These are phyloP conservation scores for Lophium mytilinum DNA, from an alignment of 495 filamentous ascomycete genomes.

Conservation along the genomic window DNA sequence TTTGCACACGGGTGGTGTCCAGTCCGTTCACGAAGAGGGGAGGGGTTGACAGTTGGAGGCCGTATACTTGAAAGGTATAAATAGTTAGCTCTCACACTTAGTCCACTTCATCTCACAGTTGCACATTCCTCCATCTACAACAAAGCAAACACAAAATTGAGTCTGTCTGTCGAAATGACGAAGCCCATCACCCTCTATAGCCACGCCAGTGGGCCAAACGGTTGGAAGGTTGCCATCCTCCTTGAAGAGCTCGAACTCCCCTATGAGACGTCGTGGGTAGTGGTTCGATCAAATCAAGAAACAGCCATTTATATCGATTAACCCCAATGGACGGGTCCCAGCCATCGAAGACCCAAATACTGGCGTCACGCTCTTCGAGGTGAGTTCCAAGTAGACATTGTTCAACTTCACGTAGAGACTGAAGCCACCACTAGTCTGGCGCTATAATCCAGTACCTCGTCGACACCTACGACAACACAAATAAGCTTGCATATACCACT, in stretches of 20 bases:
- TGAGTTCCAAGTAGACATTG: neutral
- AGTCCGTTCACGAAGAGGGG: too few relatives aligned
- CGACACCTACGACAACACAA: slow-evolving; percentile 30
- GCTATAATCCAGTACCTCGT: slow-evolving; percentile 32
- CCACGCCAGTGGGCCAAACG: neutral
- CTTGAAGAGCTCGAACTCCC: slow-evolving; percentile 8
- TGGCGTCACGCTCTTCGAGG: slow-evolving; percentile 13
- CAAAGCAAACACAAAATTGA: too few relatives aligned
- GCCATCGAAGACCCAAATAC: slow-evolving; percentile 19
- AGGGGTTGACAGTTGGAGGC: too few relatives aligned
- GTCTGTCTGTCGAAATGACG: neutral
- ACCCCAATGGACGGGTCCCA: neutral
- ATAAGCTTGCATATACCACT: slow-evolving; percentile 21
- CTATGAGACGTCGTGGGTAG: neutral
- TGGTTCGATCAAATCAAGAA: too few relatives aligned
- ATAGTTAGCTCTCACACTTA: too few relatives aligned
- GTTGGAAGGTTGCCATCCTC: neutral
- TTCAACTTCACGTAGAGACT: neutral
- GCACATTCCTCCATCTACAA: too few relatives aligned
- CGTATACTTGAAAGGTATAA: too few relatives aligned
- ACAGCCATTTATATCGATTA: neutral
- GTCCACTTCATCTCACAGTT: too few relatives aligned
- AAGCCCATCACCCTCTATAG: slow-evolving; percentile 1
- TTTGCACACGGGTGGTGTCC: too few relatives aligned
- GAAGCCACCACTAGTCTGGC: slow-evolving; percentile 16